Evolutionary conservation across 768 basidiomycete genomes (phyloP).

Genomic region (Gautieria morchelliformis): DNA sequence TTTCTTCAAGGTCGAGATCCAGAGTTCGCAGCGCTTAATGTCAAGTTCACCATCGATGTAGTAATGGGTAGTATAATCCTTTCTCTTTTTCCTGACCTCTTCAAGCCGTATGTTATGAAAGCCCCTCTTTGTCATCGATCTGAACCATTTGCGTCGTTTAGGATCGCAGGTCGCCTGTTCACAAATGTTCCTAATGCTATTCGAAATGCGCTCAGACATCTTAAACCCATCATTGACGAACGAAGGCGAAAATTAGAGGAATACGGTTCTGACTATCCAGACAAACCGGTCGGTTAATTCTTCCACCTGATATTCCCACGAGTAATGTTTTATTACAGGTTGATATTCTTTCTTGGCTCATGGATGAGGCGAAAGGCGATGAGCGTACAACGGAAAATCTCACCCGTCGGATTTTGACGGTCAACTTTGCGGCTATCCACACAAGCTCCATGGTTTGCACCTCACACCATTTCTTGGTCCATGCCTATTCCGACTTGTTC

Average conservation of each 20-base stretch:
- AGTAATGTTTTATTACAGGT: not conserved
- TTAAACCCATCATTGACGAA: conserved; percentile 9
- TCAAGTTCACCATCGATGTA: conserved; percentile 5
- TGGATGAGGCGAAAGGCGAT: conserved; percentile 6
- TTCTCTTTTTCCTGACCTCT: conserved; percentile 3
- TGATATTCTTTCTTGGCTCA: conserved; percentile 8
- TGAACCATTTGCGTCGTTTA: not conserved
- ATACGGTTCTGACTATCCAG: conserved; percentile 6
- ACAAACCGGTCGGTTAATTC: conserved; percentile 7
- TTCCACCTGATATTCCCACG: too few relatives aligned
- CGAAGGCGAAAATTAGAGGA: conserved; percentile 4
- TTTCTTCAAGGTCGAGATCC: conserved; percentile 7
- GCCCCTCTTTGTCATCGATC: not conserved
- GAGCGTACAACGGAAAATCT: not conserved
- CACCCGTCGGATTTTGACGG: not conserved
- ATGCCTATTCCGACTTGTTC: not conserved
- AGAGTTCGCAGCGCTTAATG: conserved; percentile 3
- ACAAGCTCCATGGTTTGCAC: conserved; percentile 9
- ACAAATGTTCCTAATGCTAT: conserved; percentile 2
- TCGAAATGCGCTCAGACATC: not conserved
- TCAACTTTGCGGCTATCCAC: conserved; percentile 11
- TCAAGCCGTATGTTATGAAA: conserved; percentile 8
- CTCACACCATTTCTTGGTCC: not conserved
- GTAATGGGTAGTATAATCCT: not conserved
- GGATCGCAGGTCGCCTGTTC: not conserved